Conservation (phyloP, 139 green algal genomes). For the Picochlorum sp. region DNA sequence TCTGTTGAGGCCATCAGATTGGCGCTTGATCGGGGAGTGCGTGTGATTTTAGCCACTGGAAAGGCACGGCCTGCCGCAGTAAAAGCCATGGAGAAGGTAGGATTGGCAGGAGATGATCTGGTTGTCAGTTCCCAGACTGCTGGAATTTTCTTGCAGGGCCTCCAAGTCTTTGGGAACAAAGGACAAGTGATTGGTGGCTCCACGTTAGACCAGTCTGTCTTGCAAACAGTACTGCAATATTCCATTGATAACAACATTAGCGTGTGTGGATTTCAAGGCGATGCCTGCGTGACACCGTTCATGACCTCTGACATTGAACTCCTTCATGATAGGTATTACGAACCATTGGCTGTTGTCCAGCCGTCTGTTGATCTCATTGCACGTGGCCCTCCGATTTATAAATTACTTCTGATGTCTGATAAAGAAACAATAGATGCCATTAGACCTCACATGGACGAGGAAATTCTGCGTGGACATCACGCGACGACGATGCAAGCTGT, state of each 20-base stretch:
- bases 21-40: constrained; percentile 50
- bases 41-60: constrained; percentile 82
- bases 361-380: constrained; percentile 43
- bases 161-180: constrained; percentile 46
- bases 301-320: constrained; percentile 54
- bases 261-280: constrained; percentile 73
- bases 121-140: constrained; percentile 48
- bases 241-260: constrained; percentile 20
- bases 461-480: background rate
- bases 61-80: constrained; percentile 87
- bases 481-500: constrained; percentile 75
- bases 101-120: constrained; percentile 49
- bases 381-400: constrained; percentile 42
- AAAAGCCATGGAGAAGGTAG: constrained; percentile 41
- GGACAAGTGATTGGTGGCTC: constrained; percentile 33
- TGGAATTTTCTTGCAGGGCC: constrained; percentile 84
- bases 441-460: constrained; percentile 48
- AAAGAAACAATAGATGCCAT: constrained; percentile 38
- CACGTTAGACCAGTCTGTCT: constrained; percentile 40
- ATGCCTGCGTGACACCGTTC: constrained; percentile 62
- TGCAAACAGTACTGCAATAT: constrained; percentile 51
- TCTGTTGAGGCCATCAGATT: constrained; percentile 55
- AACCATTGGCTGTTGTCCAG: constrained; percentile 55
- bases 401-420: constrained; percentile 80
- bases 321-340: constrained; percentile 70